Evolutionary conservation across 2,329 filamentous ascomycete genomes (phyloP), one percentile per base, ranked within the genome.

Genomic region (Didymosphaeria variabile): DNA sequence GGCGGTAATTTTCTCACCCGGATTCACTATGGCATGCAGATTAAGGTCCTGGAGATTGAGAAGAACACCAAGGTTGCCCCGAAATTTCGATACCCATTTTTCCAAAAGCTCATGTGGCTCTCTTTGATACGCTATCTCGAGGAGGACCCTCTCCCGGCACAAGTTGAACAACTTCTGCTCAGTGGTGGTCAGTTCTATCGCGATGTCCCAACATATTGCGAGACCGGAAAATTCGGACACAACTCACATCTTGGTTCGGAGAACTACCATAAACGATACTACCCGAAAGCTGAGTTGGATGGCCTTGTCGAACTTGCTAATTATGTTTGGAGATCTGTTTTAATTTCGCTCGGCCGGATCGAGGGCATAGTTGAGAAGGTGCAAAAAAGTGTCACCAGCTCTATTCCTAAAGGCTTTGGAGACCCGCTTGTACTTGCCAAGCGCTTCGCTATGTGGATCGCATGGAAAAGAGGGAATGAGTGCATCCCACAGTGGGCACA

Each of bases 21-120:
- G 58, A 81, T 90, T 74, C 87, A 89, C 60, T 90, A 88, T 71
- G 84, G 84, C 58, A 89, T 89, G 82, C 88, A 91, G 72, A 86
- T 91, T 70, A 86, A 85, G 65, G 82, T 91, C 9, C 81, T 86
- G 32, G 87, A 89, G 55, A 87, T 90, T 49, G 88, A 91, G 72
- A 90, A 89, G 73, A 85, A 84, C 58, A 90, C 88, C 65, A 87
- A 88, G 62, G 88, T 90, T 5, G 85, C 87, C 0, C 79, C 84
- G 65, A 89, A 88, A 67, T 90, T 90, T 72, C 81, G 88, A 53
- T 90, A 90, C 71, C 88, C 88, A 1, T 87, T 85, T 73, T 91
- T 90, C 73, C 88, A 90, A 72, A 89, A 88, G 70, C 86, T 90
- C 57, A 88, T 90, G 81, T 91, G 88, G 88, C 87, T 88, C 66